Percentiles rank a stretch among this genome's conserved stretches.
Evolutionary conservation across 345 rosid species (phyloP).

Genomic region (Sisymbrium irio): DNA sequence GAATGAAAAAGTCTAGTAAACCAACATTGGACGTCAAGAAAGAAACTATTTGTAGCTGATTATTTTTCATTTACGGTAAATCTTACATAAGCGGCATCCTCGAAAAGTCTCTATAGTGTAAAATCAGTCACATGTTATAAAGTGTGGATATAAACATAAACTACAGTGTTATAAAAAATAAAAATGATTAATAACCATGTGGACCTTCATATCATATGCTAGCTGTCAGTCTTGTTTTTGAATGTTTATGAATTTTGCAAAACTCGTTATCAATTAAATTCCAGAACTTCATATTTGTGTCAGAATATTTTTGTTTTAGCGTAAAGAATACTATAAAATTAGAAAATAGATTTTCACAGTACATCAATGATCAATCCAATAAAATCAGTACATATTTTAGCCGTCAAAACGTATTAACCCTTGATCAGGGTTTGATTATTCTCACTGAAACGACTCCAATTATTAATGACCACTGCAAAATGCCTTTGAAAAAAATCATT

Average conservation of each 20-base stretch:
- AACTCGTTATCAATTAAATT: neutral
- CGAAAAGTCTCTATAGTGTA: neutral
- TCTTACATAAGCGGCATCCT: constrained; percentile 23
- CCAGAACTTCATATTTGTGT: neutral
- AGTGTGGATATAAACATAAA: neutral
- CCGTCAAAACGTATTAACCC: neutral
- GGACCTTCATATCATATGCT: constrained; percentile 16
- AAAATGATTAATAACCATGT: neutral
- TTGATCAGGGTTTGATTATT: neutral
- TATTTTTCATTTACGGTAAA: constrained; percentile 22
- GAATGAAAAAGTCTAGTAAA: constrained; percentile 17
- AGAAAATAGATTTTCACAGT: neutral
- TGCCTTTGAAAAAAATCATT: neutral
- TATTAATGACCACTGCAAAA: no score
- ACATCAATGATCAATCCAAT: neutral
- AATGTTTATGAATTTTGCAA: neutral
- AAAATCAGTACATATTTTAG: neutral
- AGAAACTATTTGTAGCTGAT: neutral
- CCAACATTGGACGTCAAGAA: constrained; percentile 21
- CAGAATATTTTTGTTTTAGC: neutral
- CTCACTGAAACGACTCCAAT: neutral
- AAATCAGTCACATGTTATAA: constrained; percentile 21
- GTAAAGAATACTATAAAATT: neutral
- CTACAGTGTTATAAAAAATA: neutral
- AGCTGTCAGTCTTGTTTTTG: constrained; percentile 19